Evolutionary conservation across 371 early-diverging fungal species (phyloP), one percentile per base, ranked within the genome.

Genomic region (Mortierella sp.): DNA sequence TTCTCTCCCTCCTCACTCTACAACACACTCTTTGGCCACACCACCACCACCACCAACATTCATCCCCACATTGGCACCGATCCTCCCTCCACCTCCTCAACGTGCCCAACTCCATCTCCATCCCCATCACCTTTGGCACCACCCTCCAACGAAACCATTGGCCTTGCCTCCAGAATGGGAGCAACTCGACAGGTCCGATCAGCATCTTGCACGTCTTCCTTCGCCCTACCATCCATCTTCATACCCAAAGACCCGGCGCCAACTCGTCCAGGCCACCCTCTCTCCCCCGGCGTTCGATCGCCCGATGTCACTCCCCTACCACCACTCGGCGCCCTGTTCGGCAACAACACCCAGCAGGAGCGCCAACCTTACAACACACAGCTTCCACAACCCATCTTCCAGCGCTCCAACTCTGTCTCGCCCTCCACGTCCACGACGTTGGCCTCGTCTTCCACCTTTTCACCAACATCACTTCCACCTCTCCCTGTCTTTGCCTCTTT

Each of bases 151-250:
- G 28, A 16, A 48, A 30, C 54, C 38, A 21, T n/a, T n/a, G n/a
- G n/a, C n/a, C n/a, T n/a, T n/a, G n/a, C n/a, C n/a, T n/a, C 28
- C 26, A 57, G 18, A 24, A 47, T 62, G 58, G 53, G 52, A 27
- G 52, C 46, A 19, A 54, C 61, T 8, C 62, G 69, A 61, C 62
- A 69, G 41, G 23, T 48, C 28, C 53, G 64, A 31, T 70, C 71
- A 1, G 63, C 48, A 30, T 63, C 71, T 13, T 71, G 64, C 38
- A 64, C 71, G 26, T 52, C 64, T 21, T 59, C 71, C 7, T 71
- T 64, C 51, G 27, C 69, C 21, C 61, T 61, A 3, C 26, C 68
- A 1, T 47, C 49, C 48, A 6, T 67, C 31, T 54, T 61, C 4
- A 48, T 58, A 39, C 31, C 41, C 39, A 60, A 54, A 48, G 39